A percentile compares a stretch with the other conserved stretches of the same genome.
Evolutionary conservation across 352 stramenopile genomes (phyloP).

Genomic region (Globisporangium cederbergense): DNA sequence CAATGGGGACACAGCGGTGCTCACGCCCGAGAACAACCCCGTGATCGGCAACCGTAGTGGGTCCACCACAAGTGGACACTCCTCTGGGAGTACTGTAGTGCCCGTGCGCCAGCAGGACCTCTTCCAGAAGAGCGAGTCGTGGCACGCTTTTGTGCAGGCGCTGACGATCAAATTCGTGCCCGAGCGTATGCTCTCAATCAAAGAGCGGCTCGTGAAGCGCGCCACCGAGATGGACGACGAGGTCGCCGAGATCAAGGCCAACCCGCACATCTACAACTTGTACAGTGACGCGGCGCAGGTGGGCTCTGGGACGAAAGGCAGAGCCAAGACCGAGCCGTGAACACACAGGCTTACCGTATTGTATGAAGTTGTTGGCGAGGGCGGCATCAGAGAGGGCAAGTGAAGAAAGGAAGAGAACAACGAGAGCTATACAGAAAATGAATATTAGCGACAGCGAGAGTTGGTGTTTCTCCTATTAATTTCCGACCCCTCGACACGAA

Average conservation of each 20-base stretch:
- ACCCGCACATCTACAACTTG: conserved; percentile 57
- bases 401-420: neutral
- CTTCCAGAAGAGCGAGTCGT: conserved; percentile 34
- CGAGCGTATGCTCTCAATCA: conserved; percentile 53
- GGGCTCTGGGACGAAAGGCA: neutral
- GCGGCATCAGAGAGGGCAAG: neutral
- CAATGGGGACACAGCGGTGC: conserved; percentile 34
- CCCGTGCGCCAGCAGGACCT: conserved; percentile 36
- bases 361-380: too few relatives aligned
- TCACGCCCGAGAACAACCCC: conserved; percentile 58
- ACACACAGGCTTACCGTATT: neutral
- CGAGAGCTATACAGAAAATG: conserved; percentile 5
- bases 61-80: conserved; percentile 4
- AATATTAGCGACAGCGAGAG: conserved; percentile 19
- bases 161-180: conserved; percentile 68
- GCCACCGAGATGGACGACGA: conserved; percentile 45
- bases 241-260: conserved; percentile 51
- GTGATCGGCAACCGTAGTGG: conserved; percentile 20
- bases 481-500: neutral
- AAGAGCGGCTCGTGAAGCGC: conserved; percentile 57
- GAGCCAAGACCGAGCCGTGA: conserved; percentile 3
- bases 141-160: conserved; percentile 58
- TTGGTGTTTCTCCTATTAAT: conserved; percentile 1
- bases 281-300: conserved; percentile 29
- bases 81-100: conserved; percentile 1